Base-by-base conservation (phyloP, 2,329 filamentous ascomycete species). In the Ascosphaera apis region DNA sequence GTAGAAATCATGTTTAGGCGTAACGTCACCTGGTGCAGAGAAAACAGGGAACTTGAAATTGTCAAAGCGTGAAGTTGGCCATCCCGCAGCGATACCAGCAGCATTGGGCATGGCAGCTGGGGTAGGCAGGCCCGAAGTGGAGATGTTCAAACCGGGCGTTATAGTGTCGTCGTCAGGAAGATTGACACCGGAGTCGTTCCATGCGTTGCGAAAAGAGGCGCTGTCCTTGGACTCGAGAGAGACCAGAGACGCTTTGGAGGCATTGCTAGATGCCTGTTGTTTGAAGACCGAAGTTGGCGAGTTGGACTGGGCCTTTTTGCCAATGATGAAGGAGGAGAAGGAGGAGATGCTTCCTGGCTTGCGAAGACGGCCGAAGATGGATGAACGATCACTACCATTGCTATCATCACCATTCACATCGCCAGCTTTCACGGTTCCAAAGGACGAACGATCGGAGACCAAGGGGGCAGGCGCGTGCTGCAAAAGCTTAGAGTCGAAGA, bases 111-210 rank as follows among this genome's bases (percentile, higher is more conserved):
- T n/a, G n/a, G n/a, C n/a, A n/a, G n/a, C n/a, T n/a, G n/a, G n/a
- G n/a, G n/a, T n/a, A n/a, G n/a, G n/a, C n/a, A n/a, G n/a, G n/a
- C n/a, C n/a, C n/a, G n/a, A n/a, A n/a, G n/a, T n/a, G n/a, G n/a
- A n/a, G n/a, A 72, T 78, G n/a, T n/a, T n/a, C n/a, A n/a, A n/a
- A n/a, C 69, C 67, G 46, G 74, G 69, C 44, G 71, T 69, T 53
- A 67, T 63, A 38, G 58, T 48, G 46, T 93, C 83, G 44, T 92
- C 82, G 48, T 93, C 86, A 42, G 79, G 67, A 45, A 93, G 72
- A 53, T 93, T 93, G 52, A 93, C 83, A 48, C 84, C 86, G 51
- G 82, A 91, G 55, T 95, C 86, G 54, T 93, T 93, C 86, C 86
- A 95, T 42, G 84, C 84, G 59, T 93, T 92, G 56, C 84, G 79